phyloP scores from a whole-genome alignment of 805 yeast genomes.

The Diddensiella santjacobensis region DNA sequence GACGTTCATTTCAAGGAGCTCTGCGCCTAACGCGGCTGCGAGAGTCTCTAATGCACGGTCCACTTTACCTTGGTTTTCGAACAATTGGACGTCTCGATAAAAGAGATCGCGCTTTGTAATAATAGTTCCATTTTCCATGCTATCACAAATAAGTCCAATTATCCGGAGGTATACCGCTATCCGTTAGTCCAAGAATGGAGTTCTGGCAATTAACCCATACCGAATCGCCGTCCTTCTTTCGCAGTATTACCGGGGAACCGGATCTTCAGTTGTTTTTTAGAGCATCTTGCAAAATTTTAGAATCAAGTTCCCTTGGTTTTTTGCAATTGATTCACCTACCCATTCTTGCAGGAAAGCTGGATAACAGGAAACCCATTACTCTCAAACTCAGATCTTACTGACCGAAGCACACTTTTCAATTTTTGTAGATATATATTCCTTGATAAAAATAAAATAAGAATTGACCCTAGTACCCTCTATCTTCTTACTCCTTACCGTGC shows the following conservation, averaged over 20 bases:
- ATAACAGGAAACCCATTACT: too few species aligned
- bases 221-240: constrained; percentile 10
- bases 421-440: not conserved
- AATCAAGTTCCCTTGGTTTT: too few species aligned
- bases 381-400: not conserved
- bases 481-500: too few species aligned
- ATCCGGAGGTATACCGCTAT: constrained; percentile 13
- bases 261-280: not conserved
- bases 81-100: constrained; percentile 54
- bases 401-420: not conserved
- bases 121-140: constrained; percentile 16
- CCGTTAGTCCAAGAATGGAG: not conserved
- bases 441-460: too few species aligned
- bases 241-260: constrained; percentile 4
- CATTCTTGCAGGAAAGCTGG: too few species aligned
- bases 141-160: constrained; percentile 18
- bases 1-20: constrained; percentile 41
- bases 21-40: constrained; percentile 37
- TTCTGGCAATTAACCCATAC: not conserved
- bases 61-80: constrained; percentile 42
- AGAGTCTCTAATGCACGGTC: constrained; percentile 40
- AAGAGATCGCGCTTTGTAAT: constrained; percentile 53
- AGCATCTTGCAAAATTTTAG: too few species aligned
- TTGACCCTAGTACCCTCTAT: too few species aligned
- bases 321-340: too few species aligned